Conservation (phyloP, 2,329 filamentous ascomycete genomes). For the Nigrospora sphaerica region DNA sequence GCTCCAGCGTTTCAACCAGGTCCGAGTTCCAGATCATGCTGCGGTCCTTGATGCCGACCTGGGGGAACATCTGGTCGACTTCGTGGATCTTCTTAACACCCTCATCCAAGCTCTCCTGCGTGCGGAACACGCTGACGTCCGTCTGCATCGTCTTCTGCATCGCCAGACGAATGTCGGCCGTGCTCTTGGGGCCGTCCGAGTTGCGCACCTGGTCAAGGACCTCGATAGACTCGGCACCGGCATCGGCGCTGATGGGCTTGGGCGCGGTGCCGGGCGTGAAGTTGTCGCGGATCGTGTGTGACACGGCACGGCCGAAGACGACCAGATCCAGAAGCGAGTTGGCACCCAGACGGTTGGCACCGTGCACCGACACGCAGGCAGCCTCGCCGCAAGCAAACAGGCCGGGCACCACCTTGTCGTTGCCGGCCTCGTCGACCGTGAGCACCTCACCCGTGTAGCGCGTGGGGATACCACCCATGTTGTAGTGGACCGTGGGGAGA, state of each 20-base stretch:
- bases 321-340: conserved; percentile 97
- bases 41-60: conserved; percentile 94
- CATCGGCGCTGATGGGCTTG: conserved; percentile 74
- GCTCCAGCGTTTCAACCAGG: conserved; percentile 90
- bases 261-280: conserved; percentile 77
- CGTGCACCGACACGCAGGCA: conserved; percentile 95
- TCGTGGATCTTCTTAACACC: conserved; percentile 83
- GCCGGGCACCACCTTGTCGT: conserved; percentile 90
- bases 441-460: conserved; percentile 96
- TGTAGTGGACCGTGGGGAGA: conserved; percentile 96
- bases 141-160: conserved; percentile 99
- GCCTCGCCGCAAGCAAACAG: conserved; percentile 96
- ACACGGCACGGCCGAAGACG: conserved; percentile 95
- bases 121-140: conserved; percentile 94
- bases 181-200: conserved; percentile 77
- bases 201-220: conserved; percentile 81
- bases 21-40: conserved; percentile 99
- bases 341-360: conserved; percentile 94
- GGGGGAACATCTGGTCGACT: conserved; percentile 71
- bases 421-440: conserved; percentile 75
- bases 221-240: conserved; percentile 80
- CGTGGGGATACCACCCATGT: conserved; percentile 99
- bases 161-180: conserved; percentile 76
- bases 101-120: conserved; percentile 86
- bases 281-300: conserved; percentile 94